Conservation (phyloP, 768 basidiomycete genomes). For the Rhizopogon sp. region DNA sequence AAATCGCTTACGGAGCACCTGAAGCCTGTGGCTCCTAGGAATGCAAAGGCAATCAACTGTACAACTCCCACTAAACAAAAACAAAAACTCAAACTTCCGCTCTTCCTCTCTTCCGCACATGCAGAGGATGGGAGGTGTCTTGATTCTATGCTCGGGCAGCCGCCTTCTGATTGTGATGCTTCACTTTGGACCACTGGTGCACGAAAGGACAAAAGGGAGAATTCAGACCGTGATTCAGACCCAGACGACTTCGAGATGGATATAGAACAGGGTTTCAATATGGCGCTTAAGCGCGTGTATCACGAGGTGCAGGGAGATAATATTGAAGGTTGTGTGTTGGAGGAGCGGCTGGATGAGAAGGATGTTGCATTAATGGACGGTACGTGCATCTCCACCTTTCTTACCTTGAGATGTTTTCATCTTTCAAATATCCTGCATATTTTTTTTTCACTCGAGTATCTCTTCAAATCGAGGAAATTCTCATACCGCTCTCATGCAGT, state of each 20-base stretch:
- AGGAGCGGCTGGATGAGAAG: constrained; percentile 52
- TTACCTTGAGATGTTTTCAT: no score
- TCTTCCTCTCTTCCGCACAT: not conserved
- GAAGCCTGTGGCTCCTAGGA: not conserved
- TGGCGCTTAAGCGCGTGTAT: constrained; percentile 30
- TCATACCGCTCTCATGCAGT: constrained; percentile 32
- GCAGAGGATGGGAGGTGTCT: not conserved
- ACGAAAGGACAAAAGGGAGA: not conserved
- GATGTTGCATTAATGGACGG: constrained; percentile 54
- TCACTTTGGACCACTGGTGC: not conserved
- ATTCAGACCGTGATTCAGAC: not conserved
- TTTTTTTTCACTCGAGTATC: no score
- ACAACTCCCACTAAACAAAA: not conserved
- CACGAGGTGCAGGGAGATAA: constrained; percentile 18
- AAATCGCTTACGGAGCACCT: not conserved
- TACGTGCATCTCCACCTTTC: constrained; percentile 18
- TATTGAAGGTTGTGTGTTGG: constrained; percentile 38
- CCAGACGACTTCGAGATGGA: constrained; percentile 4
- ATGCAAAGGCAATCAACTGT: not conserved
- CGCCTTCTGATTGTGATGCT: constrained; percentile 9
- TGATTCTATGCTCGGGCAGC: constrained; percentile 20
- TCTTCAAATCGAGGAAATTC: not conserved
- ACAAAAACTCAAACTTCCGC: not conserved
- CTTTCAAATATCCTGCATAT: no score
- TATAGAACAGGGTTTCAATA: constrained; percentile 19